phyloP scores from a whole-genome alignment of 129 eudicot species.

The Heracleum sosnowskyi region DNA sequence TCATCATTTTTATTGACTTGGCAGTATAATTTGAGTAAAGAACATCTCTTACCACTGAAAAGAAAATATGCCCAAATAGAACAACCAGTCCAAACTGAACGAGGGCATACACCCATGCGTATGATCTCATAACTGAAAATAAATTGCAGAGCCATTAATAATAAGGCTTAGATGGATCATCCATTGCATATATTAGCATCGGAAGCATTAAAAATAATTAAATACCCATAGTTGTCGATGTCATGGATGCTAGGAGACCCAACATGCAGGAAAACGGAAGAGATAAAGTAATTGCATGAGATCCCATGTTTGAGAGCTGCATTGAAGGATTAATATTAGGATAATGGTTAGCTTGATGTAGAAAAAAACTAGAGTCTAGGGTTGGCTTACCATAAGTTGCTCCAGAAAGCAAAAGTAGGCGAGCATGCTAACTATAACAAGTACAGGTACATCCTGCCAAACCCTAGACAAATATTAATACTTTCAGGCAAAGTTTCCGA shows the following conservation, averaged over 20 bases:
- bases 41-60: constrained; percentile 46
- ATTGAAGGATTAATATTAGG: background rate
- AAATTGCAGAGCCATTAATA: constrained; percentile 14
- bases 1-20: background rate
- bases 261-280: constrained; percentile 92
- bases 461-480: constrained; percentile 38
- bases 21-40: background rate
- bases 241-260: constrained; percentile 98
- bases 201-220: constrained; percentile 3
- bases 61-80: constrained; percentile 70
- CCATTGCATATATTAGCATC: background rate
- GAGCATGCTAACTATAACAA: constrained; percentile 94
- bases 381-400: constrained; percentile 79
- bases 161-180: background rate
- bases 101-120: constrained; percentile 85
- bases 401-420: constrained; percentile 94
- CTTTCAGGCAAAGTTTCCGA: background rate
- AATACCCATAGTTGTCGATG: constrained; percentile 97
- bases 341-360: background rate
- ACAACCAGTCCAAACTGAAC: constrained; percentile 76
- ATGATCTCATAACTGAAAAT: constrained; percentile 52
- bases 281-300: constrained; percentile 89
- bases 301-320: constrained; percentile 64
- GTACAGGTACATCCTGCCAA: constrained; percentile 93
- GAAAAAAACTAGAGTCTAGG: background rate